Conservation (phyloP, 2,329 filamentous ascomycete species). For the Colletotrichum tofieldiae region DNA sequence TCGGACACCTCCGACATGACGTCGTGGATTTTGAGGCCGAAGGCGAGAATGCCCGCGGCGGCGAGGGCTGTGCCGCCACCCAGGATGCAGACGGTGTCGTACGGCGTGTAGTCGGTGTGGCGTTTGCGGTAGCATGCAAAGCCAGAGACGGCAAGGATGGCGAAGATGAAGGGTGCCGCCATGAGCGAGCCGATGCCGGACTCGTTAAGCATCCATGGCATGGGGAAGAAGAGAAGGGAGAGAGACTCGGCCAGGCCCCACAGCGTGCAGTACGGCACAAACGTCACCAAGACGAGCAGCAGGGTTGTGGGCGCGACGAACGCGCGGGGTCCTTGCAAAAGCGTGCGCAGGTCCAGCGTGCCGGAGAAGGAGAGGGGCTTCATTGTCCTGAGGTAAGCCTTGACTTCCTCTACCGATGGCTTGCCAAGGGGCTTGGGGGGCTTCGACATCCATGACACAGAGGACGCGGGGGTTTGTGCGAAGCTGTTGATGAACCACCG, state of each 20-base stretch:
- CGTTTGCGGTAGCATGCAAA: constrained; percentile 54
- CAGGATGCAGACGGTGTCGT: constrained; percentile 53
- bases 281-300: constrained; percentile 61
- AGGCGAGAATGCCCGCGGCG: constrained; percentile 60
- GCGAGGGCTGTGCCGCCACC: constrained; percentile 56
- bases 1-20: constrained; percentile 51
- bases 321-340: constrained; percentile 65
- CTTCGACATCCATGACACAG: constrained; percentile 25
- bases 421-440: constrained; percentile 36
- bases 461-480: constrained; percentile 42
- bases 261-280: constrained; percentile 62
- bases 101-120: constrained; percentile 52
- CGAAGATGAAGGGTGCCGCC: constrained; percentile 60
- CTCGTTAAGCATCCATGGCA: constrained; percentile 59
- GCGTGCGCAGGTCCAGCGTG: constrained; percentile 47
- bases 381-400: constrained; percentile 58
- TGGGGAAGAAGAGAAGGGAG: constrained; percentile 62
- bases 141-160: constrained; percentile 51
- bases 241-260: constrained; percentile 64
- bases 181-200: constrained; percentile 62
- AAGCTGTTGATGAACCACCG: constrained; percentile 51
- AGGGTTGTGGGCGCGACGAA: constrained; percentile 65
- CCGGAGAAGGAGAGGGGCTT: constrained; percentile 57
- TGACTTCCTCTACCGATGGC: constrained; percentile 52
- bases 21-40: constrained; percentile 60